These are phyloP conservation scores for Starmerella sirachaensis DNA, from an alignment of 805 yeast species.

Conservation along the genomic window DNA sequence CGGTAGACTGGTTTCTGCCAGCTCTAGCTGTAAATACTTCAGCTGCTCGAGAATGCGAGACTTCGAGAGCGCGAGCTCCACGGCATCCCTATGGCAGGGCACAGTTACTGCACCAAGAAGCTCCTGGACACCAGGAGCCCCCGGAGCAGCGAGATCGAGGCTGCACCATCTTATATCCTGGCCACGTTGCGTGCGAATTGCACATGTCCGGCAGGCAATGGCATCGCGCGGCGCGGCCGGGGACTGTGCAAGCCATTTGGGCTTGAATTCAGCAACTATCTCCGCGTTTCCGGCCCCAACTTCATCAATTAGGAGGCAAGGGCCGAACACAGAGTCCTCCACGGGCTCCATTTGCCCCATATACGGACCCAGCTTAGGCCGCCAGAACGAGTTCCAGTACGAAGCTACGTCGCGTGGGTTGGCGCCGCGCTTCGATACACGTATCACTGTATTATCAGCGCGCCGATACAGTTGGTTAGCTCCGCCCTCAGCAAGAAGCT, in stretches of 20 bases:
- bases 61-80: slow-evolving; percentile 15
- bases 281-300: slow-evolving; percentile 16
- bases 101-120: slow-evolving; percentile 4
- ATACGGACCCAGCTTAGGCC: slow-evolving; percentile 14
- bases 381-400: slow-evolving; percentile 19
- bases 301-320: slow-evolving; percentile 16
- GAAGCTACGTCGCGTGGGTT: slow-evolving; percentile 32
- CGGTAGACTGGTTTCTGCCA: not conserved
- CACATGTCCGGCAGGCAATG: slow-evolving; percentile 46
- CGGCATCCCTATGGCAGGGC: slow-evolving; percentile 5
- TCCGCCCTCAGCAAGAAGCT: slow-evolving; percentile 12
- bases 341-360: slow-evolving; percentile 13
- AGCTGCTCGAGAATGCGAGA: slow-evolving; percentile 23
- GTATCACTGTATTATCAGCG: slow-evolving; percentile 11
- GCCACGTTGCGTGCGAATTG: slow-evolving; percentile 33
- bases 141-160: slow-evolving; percentile 31
- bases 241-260: slow-evolving; percentile 48
- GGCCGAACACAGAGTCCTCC: slow-evolving; percentile 13
- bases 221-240: slow-evolving; percentile 30
- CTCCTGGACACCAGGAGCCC: slow-evolving; percentile 8
- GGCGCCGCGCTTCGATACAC: slow-evolving; percentile 27
- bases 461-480: slow-evolving; percentile 13
- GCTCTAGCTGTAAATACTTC: slow-evolving; percentile 22
- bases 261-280: slow-evolving; percentile 41
- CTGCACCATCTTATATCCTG: slow-evolving; percentile 35